Base-by-base conservation (phyloP, 2,329 filamentous ascomycete species). In the Lasiodiplodia citricola region DNA sequence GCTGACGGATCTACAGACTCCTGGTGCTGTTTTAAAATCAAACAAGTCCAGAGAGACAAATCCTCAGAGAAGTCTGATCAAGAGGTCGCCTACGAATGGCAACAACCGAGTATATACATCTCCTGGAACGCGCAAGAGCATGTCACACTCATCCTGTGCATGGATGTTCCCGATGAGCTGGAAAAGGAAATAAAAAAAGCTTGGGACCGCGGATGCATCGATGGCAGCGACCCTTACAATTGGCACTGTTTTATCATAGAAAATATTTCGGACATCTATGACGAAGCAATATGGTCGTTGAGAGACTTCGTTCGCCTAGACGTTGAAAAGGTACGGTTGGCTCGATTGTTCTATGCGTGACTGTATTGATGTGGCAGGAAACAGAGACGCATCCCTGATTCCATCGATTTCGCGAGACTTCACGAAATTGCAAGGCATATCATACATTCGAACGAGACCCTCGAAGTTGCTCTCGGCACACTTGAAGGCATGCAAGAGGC, bases 11-110 rank as follows among this genome's bases (percentile, higher is more conserved):
- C 23, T 11, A 16, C 16, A 66, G 63, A 66, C n/a, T 66, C 63
- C 44, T 66, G 63, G 63, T 66, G 38, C 16, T 66, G 63, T 23
- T 66, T 66, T 8, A 66, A 66, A n/a, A 47, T 66, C 21, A 66
- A 66, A 14, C 63, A 66, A 28, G 63, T 66, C 11, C 23, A n/a
- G 6, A 64, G 28, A 23, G n/a, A 7, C 2, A 1, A 37, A 11
- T 5, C 14, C 5, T 3, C 16, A 23, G 28, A 11, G 6, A 7
- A 23, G 11, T 5, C 28, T 4, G 13, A 5, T 8, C 38, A 13
- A 14, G 31, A 38, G 16, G 23, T 64, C 31, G n/a, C 18, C 4
- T 64, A 64, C 25, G 1, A 18, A 16, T 66, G 63, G 51, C 35
- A 44, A 13, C 63, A 66, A 37, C 50, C 52, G 2, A 66, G 52